Base-by-base conservation (phyloP, 139 green algal species). In the Coccomyxa sp. region DNA sequence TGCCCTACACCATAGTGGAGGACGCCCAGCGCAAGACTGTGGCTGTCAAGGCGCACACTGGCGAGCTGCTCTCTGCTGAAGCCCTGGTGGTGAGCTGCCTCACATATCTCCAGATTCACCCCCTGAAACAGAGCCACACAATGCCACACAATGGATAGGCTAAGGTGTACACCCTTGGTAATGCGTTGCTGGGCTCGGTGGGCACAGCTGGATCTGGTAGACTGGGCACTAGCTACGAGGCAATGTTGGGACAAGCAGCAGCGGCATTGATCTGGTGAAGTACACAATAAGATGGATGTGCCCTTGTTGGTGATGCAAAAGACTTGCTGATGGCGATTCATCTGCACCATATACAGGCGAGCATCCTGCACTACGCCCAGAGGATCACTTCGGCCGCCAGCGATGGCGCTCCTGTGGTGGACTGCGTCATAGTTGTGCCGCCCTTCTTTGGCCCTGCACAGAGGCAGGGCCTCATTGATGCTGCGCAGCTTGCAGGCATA, bases 391-490 rank as follows among this genome's bases (percentile, higher is more conserved):
- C 96, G 71, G 91, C 79, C 0, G 90, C 97, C 10, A 89, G 88
- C 0, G 91, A 92, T 16, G 92, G 92, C 10, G 83, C 85, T 13
- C 76, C 89, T 9, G 88, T 99, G 0, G 77, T 86, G 17, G 95
- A 99, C 82, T 91, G 88, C 32, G 95, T 98, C 13, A 85, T 99
- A 28, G 87, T 89, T 0, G 92, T 99, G 60, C 97, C 97, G 10
- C 84, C 93, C 18, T 98, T 90, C 84, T 98, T 95, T 86, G 93
- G 93, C 3, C 92, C 94, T 58, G 88, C 86, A 16, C 94, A 99
- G 86, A 90, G 96, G 0, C 89, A 94, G 77, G 87, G 94, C 0
- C 57, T 98, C 4, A 85, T 95, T 27, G 94, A 99, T 71, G 90
- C 95, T n/a, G 95, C 93, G 27, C 76, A 75, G 45, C 83, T 97